Base-by-base conservation (phyloP, 1,284 basidiomycete genomes). In the Sanguinoderma infundibulare region DNA sequence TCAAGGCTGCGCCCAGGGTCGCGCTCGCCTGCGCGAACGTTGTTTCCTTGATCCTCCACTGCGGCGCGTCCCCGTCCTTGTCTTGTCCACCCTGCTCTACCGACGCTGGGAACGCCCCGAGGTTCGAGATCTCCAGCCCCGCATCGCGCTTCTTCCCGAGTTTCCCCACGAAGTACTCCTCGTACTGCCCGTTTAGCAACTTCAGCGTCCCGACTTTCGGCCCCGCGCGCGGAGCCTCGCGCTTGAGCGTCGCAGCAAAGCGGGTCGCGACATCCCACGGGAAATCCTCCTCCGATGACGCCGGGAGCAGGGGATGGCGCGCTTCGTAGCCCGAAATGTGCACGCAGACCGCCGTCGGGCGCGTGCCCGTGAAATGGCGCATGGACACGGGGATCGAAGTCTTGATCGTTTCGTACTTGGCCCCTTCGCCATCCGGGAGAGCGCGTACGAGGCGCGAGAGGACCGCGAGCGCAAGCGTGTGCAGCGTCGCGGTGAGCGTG, bases 71-170 rank as follows among this genome's bases (percentile, higher is more conserved):
- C 20, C 34, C 8, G 8, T 49, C 50, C 2, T 42, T 56, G 3
- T 22, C 44, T 9, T 50, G 42, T 6, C 22, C 38, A 34, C 34
- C 38, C 38, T 6, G 10, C 12, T 53, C 38, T 24, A 17, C 14
- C 4, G 46, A 17, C 12, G 36, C 22, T 14, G 63, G 63, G 61
- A 69, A 63, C n/a, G 55, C 49, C 15, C 78, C 78, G 15, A 76
- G 53, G 62, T 80, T 80, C 9, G 78, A 79, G 15, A 79, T 36
- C 63, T 74, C 74, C 5, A 79, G 60, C 10, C 72, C 74, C 6
- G 17, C 50, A 0, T 55, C 56, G 32, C 78, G 71, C 66, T 76
- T 75, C 62, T 67, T 69, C 9, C 75, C 77, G 10, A 77, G 62
- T 56, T 69, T 69, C 2, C 68, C 68, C 30, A 61, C 60, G 53